Conservation (phyloP, 352 stramenopile genomes). For the Pythium vanterpoolii region DNA sequence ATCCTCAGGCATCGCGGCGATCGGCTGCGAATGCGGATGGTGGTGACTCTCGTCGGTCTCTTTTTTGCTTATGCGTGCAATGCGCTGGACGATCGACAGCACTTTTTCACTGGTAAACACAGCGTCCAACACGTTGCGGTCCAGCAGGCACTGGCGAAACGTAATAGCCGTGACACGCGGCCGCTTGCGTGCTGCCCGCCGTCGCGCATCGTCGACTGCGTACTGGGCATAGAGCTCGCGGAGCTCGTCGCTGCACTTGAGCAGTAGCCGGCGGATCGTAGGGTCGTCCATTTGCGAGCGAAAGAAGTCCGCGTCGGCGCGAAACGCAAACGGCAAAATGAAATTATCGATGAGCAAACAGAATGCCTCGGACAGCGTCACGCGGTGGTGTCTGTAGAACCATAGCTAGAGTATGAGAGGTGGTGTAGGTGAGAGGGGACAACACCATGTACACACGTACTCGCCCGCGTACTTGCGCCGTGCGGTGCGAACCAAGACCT, state of each 20-base stretch:
- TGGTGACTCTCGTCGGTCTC: conserved; percentile 15
- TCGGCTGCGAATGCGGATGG: conserved; percentile 3
- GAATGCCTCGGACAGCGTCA: conserved; percentile 72
- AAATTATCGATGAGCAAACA: conserved; percentile 75
- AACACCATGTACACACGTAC: conserved; percentile 20
- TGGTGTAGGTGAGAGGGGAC: not conserved
- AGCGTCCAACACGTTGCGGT: conserved; percentile 58
- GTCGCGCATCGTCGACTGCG: conserved; percentile 35
- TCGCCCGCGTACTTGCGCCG: conserved; percentile 66
- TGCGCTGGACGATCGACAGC: conserved; percentile 50
- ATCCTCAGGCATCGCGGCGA: conserved; percentile 29
- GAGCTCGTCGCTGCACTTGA: conserved; percentile 63
- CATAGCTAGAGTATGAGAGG: not conserved
- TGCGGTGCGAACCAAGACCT: conserved; percentile 54
- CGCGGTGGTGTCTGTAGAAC: conserved; percentile 38
- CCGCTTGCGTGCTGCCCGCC: conserved; percentile 17
- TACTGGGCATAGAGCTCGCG: conserved; percentile 56
- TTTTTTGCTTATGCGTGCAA: conserved; percentile 33
- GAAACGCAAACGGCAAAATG: conserved; percentile 70
- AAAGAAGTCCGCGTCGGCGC: conserved; percentile 69
- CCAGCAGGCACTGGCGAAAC: conserved; percentile 59
- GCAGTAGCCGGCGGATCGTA: conserved; percentile 52
- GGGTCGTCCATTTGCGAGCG: conserved; percentile 66
- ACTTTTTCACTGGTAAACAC: conserved; percentile 62
- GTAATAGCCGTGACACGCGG: conserved; percentile 55